Conservation (phyloP, 73 alveolate genomes). For the Tetrahymena malaccensis region DNA sequence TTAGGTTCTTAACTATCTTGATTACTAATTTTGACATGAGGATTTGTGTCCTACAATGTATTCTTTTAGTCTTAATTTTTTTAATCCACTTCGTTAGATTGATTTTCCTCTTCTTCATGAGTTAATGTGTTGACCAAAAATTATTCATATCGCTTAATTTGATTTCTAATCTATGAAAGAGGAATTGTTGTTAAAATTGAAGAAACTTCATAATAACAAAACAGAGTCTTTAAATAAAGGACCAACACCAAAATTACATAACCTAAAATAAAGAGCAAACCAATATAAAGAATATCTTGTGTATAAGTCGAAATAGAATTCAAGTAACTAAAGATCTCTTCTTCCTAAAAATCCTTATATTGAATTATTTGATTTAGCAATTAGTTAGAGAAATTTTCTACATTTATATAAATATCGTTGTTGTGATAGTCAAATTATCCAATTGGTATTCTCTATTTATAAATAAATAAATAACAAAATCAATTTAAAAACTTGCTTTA, state of each 20-base stretch:
- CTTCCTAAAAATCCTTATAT: neutral
- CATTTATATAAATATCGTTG: neutral
- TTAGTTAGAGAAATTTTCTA: neutral
- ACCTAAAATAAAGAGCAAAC: neutral
- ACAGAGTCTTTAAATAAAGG: neutral
- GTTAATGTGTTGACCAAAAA: neutral
- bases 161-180: neutral
- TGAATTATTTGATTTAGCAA: neutral
- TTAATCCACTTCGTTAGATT: neutral
- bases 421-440: neutral
- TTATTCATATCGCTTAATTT: neutral
- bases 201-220: neutral
- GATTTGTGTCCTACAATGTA: too few relatives aligned
- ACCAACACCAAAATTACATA: neutral
- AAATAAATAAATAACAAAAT: neutral
- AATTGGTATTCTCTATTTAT: neutral
- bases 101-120: neutral
- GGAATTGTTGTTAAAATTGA: neutral
- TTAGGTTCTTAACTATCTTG: too few relatives aligned
- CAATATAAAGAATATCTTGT: neutral
- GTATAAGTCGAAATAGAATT: neutral
- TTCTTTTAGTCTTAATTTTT: neutral
- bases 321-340: neutral
- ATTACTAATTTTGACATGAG: too few relatives aligned
- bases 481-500: too few relatives aligned